Base-by-base conservation (phyloP, 1,139 yeast species). In the Eremothecium sinecaudum region DNA sequence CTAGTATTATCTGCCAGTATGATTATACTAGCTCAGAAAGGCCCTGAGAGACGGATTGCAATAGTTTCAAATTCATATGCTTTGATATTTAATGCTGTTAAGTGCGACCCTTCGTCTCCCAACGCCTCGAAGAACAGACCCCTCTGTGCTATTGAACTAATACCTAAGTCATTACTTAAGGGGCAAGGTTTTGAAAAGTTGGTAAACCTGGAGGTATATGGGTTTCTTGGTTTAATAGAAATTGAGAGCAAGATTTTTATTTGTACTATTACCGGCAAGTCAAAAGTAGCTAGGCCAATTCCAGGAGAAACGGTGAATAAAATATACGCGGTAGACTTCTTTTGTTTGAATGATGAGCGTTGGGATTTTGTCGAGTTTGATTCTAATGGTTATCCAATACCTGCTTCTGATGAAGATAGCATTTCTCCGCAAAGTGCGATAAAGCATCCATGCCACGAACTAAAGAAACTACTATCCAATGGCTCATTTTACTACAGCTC, bases 401-500 rank as follows among this genome's bases (percentile, higher is more conserved):
- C 50, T 20, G 50, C 61, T 1, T 61, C 56, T 10, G 42, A 44
- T 9, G 42, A 44, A 10, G 58, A 52, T 17, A 25, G 32, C 36
- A 40, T 43, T 18, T 39, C 36, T 17, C 37, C 34, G 12, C 45
- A 45, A 23, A 47, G 46, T 8, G 31, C 36, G 13, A 48, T 67
- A 11, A 80, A 74, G 39, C 95, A 90, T 52, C 98, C 98, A 0
- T 87, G 97, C 52, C 70, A 69, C 33, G 90, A 79, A 38, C 60
- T 90, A 42, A 71, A 77, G 46, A 86, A 84, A 54, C 63, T 92
- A 32, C 62, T 92, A 35, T 71, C 80, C 20, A 81, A 81, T 53
- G 97, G 97, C 4, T 81, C 94, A 2, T 92, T 90, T 55, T 90
- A 84, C 58, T 92, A 79, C 60, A 83, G 95, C 29, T 75, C 86